Evolutionary conservation across 805 yeast genomes (phyloP).

Genomic region (Candida piceae): DNA sequence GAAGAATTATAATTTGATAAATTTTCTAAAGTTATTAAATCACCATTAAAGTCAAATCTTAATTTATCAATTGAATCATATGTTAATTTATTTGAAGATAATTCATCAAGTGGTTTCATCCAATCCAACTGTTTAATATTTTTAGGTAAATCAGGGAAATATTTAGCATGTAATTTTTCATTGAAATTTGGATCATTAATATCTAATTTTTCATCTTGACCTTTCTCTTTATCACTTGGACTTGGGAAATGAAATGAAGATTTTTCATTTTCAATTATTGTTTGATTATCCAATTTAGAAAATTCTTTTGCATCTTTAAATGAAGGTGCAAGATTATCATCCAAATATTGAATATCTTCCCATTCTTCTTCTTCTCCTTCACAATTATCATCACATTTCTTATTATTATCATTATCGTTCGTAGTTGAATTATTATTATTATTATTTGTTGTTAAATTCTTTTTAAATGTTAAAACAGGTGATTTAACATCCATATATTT

Average conservation of each 20-base stretch:
- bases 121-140: slow-evolving; percentile 82
- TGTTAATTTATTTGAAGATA: slow-evolving; percentile 29
- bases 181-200: slow-evolving; percentile 74
- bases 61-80: slow-evolving; percentile 59
- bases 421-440: too few relatives aligned
- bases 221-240: slow-evolving; percentile 34
- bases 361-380: slow-evolving; percentile 33
- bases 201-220: slow-evolving; percentile 36
- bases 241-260: slow-evolving; percentile 58
- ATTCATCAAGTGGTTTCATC: slow-evolving; percentile 67
- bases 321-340: slow-evolving; percentile 45
- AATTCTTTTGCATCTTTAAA: slow-evolving; percentile 36
- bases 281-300: slow-evolving; percentile 29
- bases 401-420: too few relatives aligned
- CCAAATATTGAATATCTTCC: slow-evolving; percentile 46
- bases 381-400: too few relatives aligned
- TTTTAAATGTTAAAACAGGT: neutral
- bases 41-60: slow-evolving; percentile 85
- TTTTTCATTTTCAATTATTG: slow-evolving; percentile 31
- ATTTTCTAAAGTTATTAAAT: slow-evolving; percentile 46
- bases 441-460: slow-evolving; percentile 1
- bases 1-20: slow-evolving; percentile 8
- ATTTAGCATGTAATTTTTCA: slow-evolving; percentile 74
- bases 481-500: slow-evolving; percentile 19
- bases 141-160: slow-evolving; percentile 83